phyloP scores from a whole-genome alignment of 768 basidiomycete genomes.

The Inosperma sp. region DNA sequence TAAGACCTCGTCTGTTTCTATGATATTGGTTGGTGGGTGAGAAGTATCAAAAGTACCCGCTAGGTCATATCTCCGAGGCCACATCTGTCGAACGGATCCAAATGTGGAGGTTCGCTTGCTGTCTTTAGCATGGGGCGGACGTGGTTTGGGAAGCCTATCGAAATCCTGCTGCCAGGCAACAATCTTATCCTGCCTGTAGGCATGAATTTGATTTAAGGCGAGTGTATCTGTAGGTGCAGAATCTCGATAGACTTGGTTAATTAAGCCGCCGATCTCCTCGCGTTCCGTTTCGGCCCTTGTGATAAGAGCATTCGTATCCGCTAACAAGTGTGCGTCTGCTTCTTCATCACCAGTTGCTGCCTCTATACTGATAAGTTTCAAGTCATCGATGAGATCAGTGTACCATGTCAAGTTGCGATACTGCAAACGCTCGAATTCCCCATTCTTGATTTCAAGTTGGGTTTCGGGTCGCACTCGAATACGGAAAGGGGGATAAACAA shows the following conservation, averaged over 20 bases:
- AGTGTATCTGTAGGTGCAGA: slow-evolving; percentile 81
- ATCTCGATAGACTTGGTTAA: slow-evolving; percentile 78
- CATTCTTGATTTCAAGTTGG: slow-evolving; percentile 85
- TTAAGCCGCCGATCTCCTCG: slow-evolving; percentile 63
- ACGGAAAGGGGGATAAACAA: slow-evolving; percentile 83
- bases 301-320: slow-evolving; percentile 64
- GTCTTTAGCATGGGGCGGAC: slow-evolving; percentile 44
- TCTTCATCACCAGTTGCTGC: slow-evolving; percentile 77
- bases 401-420: slow-evolving; percentile 73
- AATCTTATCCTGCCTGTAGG: slow-evolving; percentile 86
- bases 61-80: slow-evolving; percentile 60
- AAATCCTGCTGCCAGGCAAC: slow-evolving; percentile 97
- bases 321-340: slow-evolving; percentile 55
- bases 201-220: slow-evolving; percentile 79
- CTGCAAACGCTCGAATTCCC: slow-evolving; percentile 78
- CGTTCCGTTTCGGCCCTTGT: slow-evolving; percentile 69
- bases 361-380: slow-evolving; percentile 72
- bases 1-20: slow-evolving; percentile 72
- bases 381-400: slow-evolving; percentile 65
- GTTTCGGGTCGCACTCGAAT: slow-evolving; percentile 84
- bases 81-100: slow-evolving; percentile 65
- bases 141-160: slow-evolving; percentile 74
- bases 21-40: slow-evolving; percentile 59
- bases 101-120: slow-evolving; percentile 60
- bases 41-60: slow-evolving; percentile 48